Conservation (phyloP, 2,329 filamentous ascomycete species). For the Didymosphaeria variabile region DNA sequence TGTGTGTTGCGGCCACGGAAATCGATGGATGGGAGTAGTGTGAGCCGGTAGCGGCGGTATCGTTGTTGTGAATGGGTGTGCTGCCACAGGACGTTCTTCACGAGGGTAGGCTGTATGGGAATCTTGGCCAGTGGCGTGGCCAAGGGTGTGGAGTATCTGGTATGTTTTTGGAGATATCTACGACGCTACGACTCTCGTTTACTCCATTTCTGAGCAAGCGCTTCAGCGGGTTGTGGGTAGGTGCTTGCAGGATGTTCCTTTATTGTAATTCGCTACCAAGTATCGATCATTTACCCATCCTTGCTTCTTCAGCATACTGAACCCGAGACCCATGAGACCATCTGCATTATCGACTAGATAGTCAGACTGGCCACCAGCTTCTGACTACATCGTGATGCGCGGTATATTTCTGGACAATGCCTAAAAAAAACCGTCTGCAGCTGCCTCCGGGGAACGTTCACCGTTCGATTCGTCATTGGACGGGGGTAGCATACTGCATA, state of each 20-base stretch:
- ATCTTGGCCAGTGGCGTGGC: background rate
- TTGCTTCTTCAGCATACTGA: background rate
- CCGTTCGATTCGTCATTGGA: background rate
- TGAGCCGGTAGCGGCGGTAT: background rate
- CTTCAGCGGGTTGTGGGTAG: background rate
- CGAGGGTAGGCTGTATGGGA: background rate
- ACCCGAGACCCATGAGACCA: too few species aligned
- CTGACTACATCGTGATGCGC: too few species aligned
- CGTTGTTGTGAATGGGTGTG: background rate
- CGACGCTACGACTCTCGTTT: background rate
- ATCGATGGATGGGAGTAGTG: background rate
- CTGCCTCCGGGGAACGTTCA: background rate
- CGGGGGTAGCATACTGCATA: too few species aligned
- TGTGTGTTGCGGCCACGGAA: background rate
- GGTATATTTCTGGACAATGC: background rate
- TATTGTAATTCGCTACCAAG: too few species aligned
- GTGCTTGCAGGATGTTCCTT: background rate
- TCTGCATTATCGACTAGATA: too few species aligned
- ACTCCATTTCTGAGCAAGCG: background rate
- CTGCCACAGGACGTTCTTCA: background rate
- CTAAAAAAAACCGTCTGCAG: background rate
- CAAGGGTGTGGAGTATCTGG: background rate
- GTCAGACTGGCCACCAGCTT: too few species aligned
- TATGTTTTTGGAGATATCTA: background rate
- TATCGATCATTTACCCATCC: background rate